Evolutionary conservation across 2,329 filamentous ascomycete species (phyloP), one percentile per base, ranked within the genome.

Genomic region (Metarhizium guizhouense): DNA sequence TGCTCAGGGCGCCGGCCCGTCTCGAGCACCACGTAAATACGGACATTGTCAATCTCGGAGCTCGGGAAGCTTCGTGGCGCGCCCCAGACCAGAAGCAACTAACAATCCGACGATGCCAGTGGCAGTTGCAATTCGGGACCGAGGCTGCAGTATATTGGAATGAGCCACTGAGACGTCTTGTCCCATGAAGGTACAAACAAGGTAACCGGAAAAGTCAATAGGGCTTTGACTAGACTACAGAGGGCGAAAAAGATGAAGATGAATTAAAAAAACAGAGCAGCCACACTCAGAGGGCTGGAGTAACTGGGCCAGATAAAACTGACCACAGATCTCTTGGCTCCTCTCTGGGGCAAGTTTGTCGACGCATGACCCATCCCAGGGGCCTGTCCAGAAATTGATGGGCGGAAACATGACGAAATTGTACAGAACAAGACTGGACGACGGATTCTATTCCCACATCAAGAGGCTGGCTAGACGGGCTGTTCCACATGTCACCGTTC

Each of bases 1-100:
- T 80, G 60, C 77, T 80, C 58, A 84, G 64, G 54, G 80, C 81
- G 56, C 80, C 80, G 36, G 73, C 74, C 60, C 81, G 74, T 63
- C 75, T 75, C 60, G 78, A 73, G 58, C 74, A 76, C 81, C 81
- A 84, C 42, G 64, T 64, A 62, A 83, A 77, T 59, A 82, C 62
- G 57, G 76, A 74, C 81, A 83, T 83, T 58, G 43, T 61, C 30
- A 48, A 16, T 43, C 40, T 29, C 5, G 36, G 20, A 48, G 42
- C 52, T 47, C n/a, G 47, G 30, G 47, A 32, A 40, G 51, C 25
- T 43, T 32, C 40, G 49, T 45, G 42, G 32, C 48, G 34, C 11
- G 20, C 18, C 45, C 52, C 8, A 30, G 32, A 50, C 29, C 36
- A 51, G 43, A 20, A 50, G 38, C 43, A 53, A 34, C 43, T 20